These are phyloP conservation scores for Pseudonitzschia multistriata DNA, from an alignment of 108 stramenopile genomes.

Conservation along the genomic window DNA sequence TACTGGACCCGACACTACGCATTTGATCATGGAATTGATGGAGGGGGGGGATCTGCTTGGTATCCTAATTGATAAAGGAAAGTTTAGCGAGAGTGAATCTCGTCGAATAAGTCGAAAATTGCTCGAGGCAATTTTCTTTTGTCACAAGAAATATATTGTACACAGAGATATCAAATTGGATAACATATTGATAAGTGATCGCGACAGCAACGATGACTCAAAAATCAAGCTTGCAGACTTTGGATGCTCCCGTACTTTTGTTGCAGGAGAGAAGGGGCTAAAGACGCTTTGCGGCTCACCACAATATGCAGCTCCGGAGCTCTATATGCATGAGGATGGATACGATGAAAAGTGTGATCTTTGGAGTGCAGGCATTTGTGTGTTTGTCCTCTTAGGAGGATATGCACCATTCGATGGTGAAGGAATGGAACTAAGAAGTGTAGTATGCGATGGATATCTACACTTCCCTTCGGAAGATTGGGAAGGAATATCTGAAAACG, in stretches of 20 bases:
- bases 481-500: slow-evolving; percentile 40
- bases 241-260: slow-evolving; percentile 64
- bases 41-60: slow-evolving; percentile 86
- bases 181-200: slow-evolving; percentile 62
- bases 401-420: slow-evolving; percentile 46
- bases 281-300: slow-evolving; percentile 72
- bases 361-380: slow-evolving; percentile 77
- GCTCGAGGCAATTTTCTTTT: slow-evolving; percentile 53
- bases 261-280: slow-evolving; percentile 42
- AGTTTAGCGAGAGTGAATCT: slow-evolving; percentile 70
- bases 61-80: slow-evolving; percentile 57
- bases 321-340: slow-evolving; percentile 42
- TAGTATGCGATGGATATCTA: slow-evolving; percentile 31
- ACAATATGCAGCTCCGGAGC: slow-evolving; percentile 79
- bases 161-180: slow-evolving; percentile 87
- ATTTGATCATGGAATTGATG: slow-evolving; percentile 73
- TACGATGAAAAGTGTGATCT: slow-evolving; percentile 72
- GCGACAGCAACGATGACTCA: slow-evolving; percentile 48
- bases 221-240: slow-evolving; percentile 85
- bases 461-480: slow-evolving; percentile 47
- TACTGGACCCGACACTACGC: slow-evolving; percentile 39
- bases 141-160: slow-evolving; percentile 64
- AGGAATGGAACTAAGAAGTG: slow-evolving; percentile 19
- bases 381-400: slow-evolving; percentile 75
- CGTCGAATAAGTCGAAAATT: slow-evolving; percentile 45